Evolutionary conservation across 2,329 filamentous ascomycete genomes (phyloP), one percentile per base, ranked within the genome.

Genomic region (Aspergillus tamarii): DNA sequence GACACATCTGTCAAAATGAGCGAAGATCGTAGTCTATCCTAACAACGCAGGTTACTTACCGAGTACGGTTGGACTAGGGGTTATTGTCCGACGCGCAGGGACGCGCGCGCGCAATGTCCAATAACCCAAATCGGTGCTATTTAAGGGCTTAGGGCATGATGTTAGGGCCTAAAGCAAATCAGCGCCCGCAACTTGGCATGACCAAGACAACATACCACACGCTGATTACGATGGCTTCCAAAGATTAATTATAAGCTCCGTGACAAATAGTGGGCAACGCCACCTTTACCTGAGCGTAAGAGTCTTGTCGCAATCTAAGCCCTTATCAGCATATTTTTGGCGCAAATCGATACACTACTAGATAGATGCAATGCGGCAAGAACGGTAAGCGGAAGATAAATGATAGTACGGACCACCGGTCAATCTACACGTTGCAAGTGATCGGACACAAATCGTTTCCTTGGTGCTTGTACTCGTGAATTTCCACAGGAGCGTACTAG

Each of bases 91-190:
- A 75, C 71, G 73, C 72, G 72, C 53, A 66, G 63, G 64, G 67
- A 70, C 72, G 71, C 68, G 68, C 69, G 62, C 66, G 57, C 57
- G 46, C 26, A 16, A 61, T 59, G 41, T 4, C 11, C 19, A 26
- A 70, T 71, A 69, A 66, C 55, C 74, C 50, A 52, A 70, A 74
- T 57, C 3, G 68, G 73, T 59, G 67, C 59, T 8, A 48, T n/a
- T 19, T 2, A 59, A 71, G 73, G 74, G 68, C 63, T 67, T 71
- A 78, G 76, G 76, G 76, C 71, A 72, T 64, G 70, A 69, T 68
- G 69, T 66, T 69, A 70, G 71, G 48, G 48, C 48, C 28, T 10
- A 26, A 48, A 36, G 16, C 14, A 16, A 34, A 16, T 16, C 34
- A 36, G 16, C 34, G 10, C 32, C 32, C 32, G 34, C 34, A 36